A percentile compares a stretch with the other conserved stretches of the same genome.
These are phyloP conservation scores for Entophlyctis helioformis DNA, from an alignment of 192 early-diverging fungal genomes.

Conservation along the genomic window DNA sequence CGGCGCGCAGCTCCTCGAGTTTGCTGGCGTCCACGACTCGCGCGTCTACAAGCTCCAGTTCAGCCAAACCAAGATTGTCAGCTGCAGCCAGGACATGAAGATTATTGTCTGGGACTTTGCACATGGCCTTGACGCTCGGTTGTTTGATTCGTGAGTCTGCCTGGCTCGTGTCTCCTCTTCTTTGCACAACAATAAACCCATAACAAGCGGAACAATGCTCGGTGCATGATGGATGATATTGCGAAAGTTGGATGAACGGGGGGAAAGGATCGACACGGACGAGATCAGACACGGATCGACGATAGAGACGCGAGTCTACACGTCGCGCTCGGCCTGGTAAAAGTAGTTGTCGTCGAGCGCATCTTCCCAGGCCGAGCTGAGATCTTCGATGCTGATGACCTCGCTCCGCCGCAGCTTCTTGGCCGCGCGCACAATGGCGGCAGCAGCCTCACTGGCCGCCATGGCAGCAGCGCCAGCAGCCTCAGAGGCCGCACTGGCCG, in stretches of 20 bases:
- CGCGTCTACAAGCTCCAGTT: slow-evolving; percentile 76
- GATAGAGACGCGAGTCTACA: no score
- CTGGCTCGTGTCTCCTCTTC: no score
- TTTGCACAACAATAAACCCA: no score
- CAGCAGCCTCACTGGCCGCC: slow-evolving; percentile 4
- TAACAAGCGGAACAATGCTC: no score
- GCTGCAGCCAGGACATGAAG: slow-evolving; percentile 46
- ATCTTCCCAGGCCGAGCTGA: slow-evolving; percentile 14
- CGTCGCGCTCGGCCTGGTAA: no score
- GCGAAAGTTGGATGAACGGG: no score
- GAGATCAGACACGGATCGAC: no score
- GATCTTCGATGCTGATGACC: background rate
- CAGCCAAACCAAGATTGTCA: slow-evolving; percentile 69
- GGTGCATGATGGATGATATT: no score
- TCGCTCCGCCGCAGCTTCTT: slow-evolving; percentile 5
- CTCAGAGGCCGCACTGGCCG: background rate
- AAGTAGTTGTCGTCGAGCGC: background rate
- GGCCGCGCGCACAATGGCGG: slow-evolving; percentile 1
- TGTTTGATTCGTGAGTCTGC: slow-evolving; percentile 4
- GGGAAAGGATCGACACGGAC: no score
- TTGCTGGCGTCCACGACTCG: slow-evolving; percentile 12
- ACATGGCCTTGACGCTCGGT: slow-evolving; percentile 39
- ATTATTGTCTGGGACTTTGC: slow-evolving; percentile 66
- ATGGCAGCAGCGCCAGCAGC: background rate
- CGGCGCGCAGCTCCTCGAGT: slow-evolving; percentile 26